Evolutionary conservation across 2,329 filamentous ascomycete genomes (phyloP), one percentile per base, ranked within the genome.

Genomic region (Didymosphaeria variabile): DNA sequence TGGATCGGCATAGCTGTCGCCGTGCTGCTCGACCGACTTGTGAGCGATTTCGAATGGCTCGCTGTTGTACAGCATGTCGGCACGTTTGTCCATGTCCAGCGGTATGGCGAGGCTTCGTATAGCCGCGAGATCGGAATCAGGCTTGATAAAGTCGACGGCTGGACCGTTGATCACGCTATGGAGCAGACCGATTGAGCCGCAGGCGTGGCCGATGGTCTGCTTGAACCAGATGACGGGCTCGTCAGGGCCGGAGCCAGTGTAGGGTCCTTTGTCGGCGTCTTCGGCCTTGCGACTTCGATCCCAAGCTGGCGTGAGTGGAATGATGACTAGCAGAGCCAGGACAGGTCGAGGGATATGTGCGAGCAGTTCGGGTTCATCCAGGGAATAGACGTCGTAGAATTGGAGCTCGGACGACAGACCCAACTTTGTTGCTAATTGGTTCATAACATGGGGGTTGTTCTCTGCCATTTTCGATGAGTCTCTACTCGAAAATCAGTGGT

Each of bases 11-110:
- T 83, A 73, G 1, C 92, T 95, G 76, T 93, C 92, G 21, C 93
- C 94, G 61, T 85, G 81, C 17, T 84, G 84, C 5, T 93, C 94
- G 12, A 92, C 93, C 61, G 87, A 86, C 50, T 87, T 86, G 80
- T 97, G 93, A 17, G 92, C 93, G 4, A 79, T 81, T 53, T 94
- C 93, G 54, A 97, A 84, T 17, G 85, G 87, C 44, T 87, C 83
- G 36, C 89, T 91, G 56, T 88, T 83, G 76, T 97, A 94, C 36
- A 97, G 81, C 38, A 97, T 78, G 59, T 87, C 81, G 8, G 92
- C 88, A 53, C 94, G 85, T 47, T 87, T 83, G 8, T 74, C 70
- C 0, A 91, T 90, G 1, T 80, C 81, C 23, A 97, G 82, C 12
- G 89, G 87, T 55, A 88, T 85, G 19, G 93, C 91, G 15, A 87